These are phyloP conservation scores for Anisodus tanguticus DNA, from an alignment of 257 asterid genomes.

Conservation along the genomic window DNA sequence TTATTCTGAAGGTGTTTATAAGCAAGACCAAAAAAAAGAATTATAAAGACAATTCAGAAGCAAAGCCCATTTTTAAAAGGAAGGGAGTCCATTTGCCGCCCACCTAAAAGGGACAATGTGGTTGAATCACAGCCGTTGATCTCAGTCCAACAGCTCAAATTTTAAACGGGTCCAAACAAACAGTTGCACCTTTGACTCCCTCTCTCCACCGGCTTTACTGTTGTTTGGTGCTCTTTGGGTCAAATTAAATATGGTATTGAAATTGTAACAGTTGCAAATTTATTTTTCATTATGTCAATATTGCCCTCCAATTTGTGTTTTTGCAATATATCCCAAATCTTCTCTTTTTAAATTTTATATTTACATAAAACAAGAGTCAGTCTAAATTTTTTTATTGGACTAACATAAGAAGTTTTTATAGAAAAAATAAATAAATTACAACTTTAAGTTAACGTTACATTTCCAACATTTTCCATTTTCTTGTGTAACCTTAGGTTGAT, in stretches of 20 bases:
- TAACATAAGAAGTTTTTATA: not conserved
- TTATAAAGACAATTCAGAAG: not conserved
- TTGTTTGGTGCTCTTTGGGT: not conserved
- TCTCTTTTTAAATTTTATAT: not conserved
- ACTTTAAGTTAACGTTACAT: not conserved
- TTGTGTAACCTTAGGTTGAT: not conserved
- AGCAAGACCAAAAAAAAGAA: too few relatives aligned
- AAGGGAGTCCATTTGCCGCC: constrained; percentile 30
- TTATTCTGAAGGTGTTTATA: too few relatives aligned
- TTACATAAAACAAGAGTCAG: not conserved
- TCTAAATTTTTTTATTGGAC: not conserved
- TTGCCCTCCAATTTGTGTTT: not conserved
- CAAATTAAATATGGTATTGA: not conserved
- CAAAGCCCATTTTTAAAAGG: not conserved
- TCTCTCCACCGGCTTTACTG: not conserved
- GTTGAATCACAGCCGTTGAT: not conserved
- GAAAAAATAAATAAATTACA: not conserved
- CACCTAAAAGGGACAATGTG: not conserved
- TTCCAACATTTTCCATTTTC: not conserved
- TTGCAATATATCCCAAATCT: too few relatives aligned
- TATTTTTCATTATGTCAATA: not conserved
- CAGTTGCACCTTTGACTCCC: constrained; percentile 14
- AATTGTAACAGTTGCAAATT: not conserved
- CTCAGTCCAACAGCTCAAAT: constrained; percentile 29
- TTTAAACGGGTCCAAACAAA: constrained; percentile 28